These are phyloP conservation scores for Fusarium zealandicum DNA, from an alignment of 2,329 filamentous ascomycete genomes.

Conservation along the genomic window DNA sequence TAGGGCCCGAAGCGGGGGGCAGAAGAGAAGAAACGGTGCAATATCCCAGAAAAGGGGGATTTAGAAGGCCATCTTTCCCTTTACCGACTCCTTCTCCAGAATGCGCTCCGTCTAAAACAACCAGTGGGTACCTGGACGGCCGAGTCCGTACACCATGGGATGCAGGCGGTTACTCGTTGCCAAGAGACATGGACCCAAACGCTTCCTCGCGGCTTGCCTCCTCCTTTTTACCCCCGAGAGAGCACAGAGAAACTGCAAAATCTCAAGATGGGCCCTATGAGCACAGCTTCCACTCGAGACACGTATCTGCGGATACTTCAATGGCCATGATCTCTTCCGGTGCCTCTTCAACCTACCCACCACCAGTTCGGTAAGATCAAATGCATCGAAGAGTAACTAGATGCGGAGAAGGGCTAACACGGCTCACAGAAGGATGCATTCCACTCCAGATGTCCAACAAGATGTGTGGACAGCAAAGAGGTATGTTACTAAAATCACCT, in stretches of 20 bases:
- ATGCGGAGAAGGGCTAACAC: conserved; percentile 13
- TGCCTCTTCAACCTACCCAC: conserved; percentile 28
- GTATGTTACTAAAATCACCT: conserved; percentile 9
- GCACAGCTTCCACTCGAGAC: conserved; percentile 40
- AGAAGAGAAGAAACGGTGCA: conserved; percentile 16
- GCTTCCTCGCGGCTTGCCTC: conserved; percentile 34
- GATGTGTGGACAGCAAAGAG: conserved; percentile 33
- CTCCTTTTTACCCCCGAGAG: conserved; percentile 35
- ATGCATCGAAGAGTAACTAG: neutral
- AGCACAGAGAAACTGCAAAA: conserved; percentile 33
- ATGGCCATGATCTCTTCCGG: conserved; percentile 20
- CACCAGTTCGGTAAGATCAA: conserved; percentile 38
- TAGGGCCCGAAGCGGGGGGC: conserved; percentile 16
- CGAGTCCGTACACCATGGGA: conserved; percentile 58
- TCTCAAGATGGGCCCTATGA: conserved; percentile 24
- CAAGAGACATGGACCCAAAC: conserved; percentile 51
- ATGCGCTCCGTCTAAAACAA: conserved; percentile 34
- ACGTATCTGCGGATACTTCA: conserved; percentile 44
- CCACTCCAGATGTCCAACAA: conserved; percentile 31
- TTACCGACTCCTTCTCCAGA: conserved; percentile 48
- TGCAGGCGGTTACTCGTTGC: conserved; percentile 57
- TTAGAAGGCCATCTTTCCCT: conserved; percentile 28
- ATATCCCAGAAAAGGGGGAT: conserved; percentile 6
- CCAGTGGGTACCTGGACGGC: conserved; percentile 31
- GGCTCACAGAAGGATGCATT: conserved; percentile 30